Base-by-base conservation (phyloP, 345 rosid genomes). In the Eucalyptus victrix region DNA sequence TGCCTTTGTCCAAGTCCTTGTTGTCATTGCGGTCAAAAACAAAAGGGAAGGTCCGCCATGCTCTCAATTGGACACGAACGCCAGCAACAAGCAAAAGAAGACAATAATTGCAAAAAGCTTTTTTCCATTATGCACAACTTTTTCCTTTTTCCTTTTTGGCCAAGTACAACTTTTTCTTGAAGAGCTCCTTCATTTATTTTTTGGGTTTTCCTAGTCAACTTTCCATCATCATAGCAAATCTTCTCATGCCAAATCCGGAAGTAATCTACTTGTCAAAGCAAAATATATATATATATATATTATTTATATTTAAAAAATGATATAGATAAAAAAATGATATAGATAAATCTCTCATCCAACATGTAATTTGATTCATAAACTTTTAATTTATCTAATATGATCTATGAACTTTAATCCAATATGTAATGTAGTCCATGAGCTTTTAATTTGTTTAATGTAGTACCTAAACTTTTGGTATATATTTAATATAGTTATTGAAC, bases 401-500 rank as follows among this genome's bases (percentile, higher is more conserved):
- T 7, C 0, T 7, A 51, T 18, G 9, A 51, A 51, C 4, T 51
- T 51, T 51, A 51, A 51, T 53, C 0, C 0, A 21, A 8, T 53
- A 19, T 2, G 4, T 21, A 53, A 53, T 19, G 11, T 2, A 5
- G 0, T 19, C 5, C 2, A 1, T 53, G 0, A 0, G 24, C 2
- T 53, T 53, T 53, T 53, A 53, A 18, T 18, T 53, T 53, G 0
- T 53, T 1, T 0, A 51, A 51, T 18, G 4, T 18, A 18, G 0
- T 53, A 53, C 1, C 0, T 19, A 1, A 53, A 53, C 11, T 53
- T 53, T 53, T 19, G 5, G 0, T 53, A 8, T 1, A 53, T 53
- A 0, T 53, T 53, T 0, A 53, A 8, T 53, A 19, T 0, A 21
- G 0, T 53, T 0, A 0, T 53, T 53, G 26, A 19, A 53, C 0